A percentile compares a stretch with the other conserved stretches of the same genome.
Evolutionary conservation across 768 basidiomycete genomes (phyloP).

Genomic region (Phaeolepiota aurea): DNA sequence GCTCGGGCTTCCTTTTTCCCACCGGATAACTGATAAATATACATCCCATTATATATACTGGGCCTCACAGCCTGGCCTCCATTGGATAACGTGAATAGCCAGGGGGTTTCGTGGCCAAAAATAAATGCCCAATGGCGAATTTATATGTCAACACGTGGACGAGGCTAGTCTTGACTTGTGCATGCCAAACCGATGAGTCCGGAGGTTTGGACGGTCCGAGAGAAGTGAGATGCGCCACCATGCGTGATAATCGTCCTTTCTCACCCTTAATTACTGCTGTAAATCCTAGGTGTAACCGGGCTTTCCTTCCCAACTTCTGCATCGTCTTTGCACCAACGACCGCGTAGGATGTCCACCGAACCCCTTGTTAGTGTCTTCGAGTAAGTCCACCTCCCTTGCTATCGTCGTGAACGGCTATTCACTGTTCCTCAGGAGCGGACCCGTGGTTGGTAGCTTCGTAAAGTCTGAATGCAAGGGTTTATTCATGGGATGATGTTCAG

Average conservation of each 20-base stretch:
- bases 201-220: neutral
- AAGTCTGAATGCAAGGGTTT: neutral
- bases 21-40: too few species aligned
- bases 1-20: too few species aligned
- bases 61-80: too few species aligned
- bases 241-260: neutral
- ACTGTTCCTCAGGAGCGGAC: neutral
- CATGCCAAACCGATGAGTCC: neutral
- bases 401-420: neutral
- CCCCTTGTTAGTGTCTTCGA: neutral
- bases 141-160: neutral
- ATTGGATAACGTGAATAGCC: too few species aligned
- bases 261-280: neutral
- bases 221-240: neutral
- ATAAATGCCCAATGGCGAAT: too few species aligned
- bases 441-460: neutral
- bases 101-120: too few species aligned
- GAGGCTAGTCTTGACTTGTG: too few species aligned
- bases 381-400: neutral
- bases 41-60: too few species aligned
- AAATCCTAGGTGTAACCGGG: neutral
- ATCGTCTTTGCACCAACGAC: too few species aligned
- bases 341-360: neutral
- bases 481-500: neutral
- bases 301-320: neutral